Percentiles rank a stretch among this genome's conserved stretches.
phyloP scores from a whole-genome alignment of 805 yeast species.

The Myxozyma lipomycoides region DNA sequence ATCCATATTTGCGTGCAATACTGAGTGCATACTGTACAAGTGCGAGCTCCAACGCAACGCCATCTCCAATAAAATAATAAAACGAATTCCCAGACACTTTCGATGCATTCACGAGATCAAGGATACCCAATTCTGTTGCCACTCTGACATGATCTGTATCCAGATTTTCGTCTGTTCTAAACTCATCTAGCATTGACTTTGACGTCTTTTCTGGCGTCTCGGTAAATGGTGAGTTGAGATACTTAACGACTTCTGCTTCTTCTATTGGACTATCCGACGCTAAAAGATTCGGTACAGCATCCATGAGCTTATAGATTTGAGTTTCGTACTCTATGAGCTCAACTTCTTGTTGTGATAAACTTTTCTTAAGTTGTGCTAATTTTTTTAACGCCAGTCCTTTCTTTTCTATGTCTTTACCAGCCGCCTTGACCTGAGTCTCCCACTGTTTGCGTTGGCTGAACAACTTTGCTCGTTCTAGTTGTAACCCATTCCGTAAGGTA shows the following conservation, averaged over 20 bases:
- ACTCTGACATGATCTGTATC: slow-evolving; percentile 63
- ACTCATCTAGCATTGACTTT: slow-evolving; percentile 6
- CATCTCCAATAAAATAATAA: slow-evolving; percentile 80
- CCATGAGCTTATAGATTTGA: slow-evolving; percentile 10
- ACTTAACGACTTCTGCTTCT: slow-evolving; percentile 18
- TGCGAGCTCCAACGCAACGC: slow-evolving; percentile 87
- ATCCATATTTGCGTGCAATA: slow-evolving; percentile 63
- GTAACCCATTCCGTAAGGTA: slow-evolving; percentile 4
- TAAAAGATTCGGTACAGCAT: slow-evolving; percentile 19
- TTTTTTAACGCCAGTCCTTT: background rate
- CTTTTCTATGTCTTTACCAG: slow-evolving; percentile 1
- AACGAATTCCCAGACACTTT: slow-evolving; percentile 79
- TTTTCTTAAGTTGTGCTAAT: slow-evolving; percentile 8
- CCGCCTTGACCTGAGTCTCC: slow-evolving; percentile 1
- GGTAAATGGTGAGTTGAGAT: slow-evolving; percentile 14
- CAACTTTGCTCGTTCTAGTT: slow-evolving; percentile 6
- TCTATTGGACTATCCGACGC: slow-evolving; percentile 13
- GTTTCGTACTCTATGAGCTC: slow-evolving; percentile 5
- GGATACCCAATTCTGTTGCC: slow-evolving; percentile 60
- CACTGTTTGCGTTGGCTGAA: slow-evolving; percentile 16
- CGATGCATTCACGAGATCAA: slow-evolving; percentile 71
- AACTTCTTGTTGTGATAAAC: slow-evolving; percentile 7
- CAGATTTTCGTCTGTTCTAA: background rate
- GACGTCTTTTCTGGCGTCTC: slow-evolving; percentile 1
- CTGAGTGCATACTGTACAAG: slow-evolving; percentile 72